phyloP scores from a whole-genome alignment of 129 eudicot genomes.

The Artemisia annua region DNA sequence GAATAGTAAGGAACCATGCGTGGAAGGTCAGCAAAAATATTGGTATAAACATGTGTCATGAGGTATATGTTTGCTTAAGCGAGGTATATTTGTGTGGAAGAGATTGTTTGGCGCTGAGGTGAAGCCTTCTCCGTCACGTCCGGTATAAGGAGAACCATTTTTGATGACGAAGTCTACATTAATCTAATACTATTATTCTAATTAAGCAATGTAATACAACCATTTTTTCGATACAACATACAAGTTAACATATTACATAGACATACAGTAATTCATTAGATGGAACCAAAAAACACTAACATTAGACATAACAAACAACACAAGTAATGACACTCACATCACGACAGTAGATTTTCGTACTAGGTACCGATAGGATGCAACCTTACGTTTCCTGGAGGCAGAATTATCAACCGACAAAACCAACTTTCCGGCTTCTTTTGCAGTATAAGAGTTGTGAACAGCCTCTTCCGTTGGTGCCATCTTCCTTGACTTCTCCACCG shows the following conservation, averaged over 20 bases:
- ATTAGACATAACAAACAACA: conserved; percentile 16
- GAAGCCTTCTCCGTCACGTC: background rate
- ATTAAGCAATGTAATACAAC: conserved; percentile 22
- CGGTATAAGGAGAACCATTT: background rate
- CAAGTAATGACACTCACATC: conserved; percentile 16
- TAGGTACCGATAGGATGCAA: conserved; percentile 82
- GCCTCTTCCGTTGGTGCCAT: conserved; percentile 56
- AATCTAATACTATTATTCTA: conserved; percentile 28
- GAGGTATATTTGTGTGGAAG: background rate
- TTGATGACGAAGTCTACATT: background rate
- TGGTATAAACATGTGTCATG: too few relatives aligned
- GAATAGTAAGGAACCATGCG: too few relatives aligned
- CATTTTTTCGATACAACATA: conserved; percentile 17
- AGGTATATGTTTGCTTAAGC: too few relatives aligned
- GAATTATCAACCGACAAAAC: conserved; percentile 85
- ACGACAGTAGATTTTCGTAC: conserved; percentile 56
- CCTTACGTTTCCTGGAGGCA: conserved; percentile 64
- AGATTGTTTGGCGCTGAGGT: background rate
- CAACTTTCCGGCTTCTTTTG: conserved; percentile 75
- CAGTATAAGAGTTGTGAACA: conserved; percentile 67
- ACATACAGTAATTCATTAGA: conserved; percentile 18
- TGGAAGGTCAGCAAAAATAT: too few relatives aligned
- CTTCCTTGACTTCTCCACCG: conserved; percentile 70
- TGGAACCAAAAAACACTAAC: conserved; percentile 29
- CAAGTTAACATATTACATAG: conserved; percentile 29